Evolutionary conservation across 2,329 filamentous ascomycete genomes (phyloP), one percentile per base, ranked within the genome.

Genomic region (Thielaviopsis punctulata): DNA sequence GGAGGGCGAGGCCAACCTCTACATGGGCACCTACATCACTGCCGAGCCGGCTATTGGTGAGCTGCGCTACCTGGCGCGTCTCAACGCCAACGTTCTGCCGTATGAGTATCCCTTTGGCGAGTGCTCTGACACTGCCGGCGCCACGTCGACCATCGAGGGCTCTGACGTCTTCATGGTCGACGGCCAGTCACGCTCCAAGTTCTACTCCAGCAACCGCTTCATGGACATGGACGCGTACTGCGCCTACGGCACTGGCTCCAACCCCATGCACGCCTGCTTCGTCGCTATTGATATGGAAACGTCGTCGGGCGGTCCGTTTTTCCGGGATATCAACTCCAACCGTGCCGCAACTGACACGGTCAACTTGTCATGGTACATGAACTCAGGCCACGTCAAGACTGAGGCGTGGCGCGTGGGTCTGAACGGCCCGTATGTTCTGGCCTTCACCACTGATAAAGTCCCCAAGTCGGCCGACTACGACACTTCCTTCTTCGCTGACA

Each of bases 201-300:
- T 84, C 68, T 84, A 80, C 66, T 81, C 77, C 1, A 79, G 75
- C 54, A 69, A 80, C 56, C 72, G 79, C n/a, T 84, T 82, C 64
- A 83, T 84, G 60, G 80, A 84, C 61, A 79, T 82, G 58, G 67
- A 75, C 45, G 70, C 74, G 23, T 79, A 81, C 61, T 84, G 80
- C 62, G 75, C 80, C 36, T 72, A 71, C 54, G 73, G 73, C 21
- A 68, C 66, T 55, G 64, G 62, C 25, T 59, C 61, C 51, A 62
- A 65, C 48, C 59, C 64, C 23, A 70, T 76, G 36, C 75, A 80
- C 57, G 78, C 76, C 10, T 84, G 79, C 63, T 75, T 82, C 63
- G 66, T 81, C 51, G 70, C 74, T 48, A 73, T 73, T 41, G 66
- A 70, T 44, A 69, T 75, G 33, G 80, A 84, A 62, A 71, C 69